Evolutionary conservation across 1,139 yeast species (phyloP).

Genomic region (Meyerozyma smithsonii): DNA sequence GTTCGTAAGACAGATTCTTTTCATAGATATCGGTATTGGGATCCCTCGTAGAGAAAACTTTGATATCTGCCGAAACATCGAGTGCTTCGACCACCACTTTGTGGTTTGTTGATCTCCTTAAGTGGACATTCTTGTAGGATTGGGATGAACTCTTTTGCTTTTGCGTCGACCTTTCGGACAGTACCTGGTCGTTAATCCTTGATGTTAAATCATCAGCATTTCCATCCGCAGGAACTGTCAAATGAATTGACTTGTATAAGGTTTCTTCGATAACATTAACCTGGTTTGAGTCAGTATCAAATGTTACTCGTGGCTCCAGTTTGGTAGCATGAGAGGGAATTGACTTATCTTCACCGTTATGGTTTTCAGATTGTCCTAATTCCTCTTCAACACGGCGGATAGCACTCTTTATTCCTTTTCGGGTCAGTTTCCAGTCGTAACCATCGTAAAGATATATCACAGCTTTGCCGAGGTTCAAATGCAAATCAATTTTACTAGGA

Average conservation of each 20-base stretch:
- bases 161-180: conserved; percentile 18
- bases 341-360: neutral
- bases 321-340: neutral
- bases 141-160: conserved; percentile 9
- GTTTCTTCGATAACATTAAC: conserved; percentile 51
- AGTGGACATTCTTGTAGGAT: conserved; percentile 41
- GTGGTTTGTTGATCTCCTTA: conserved; percentile 61
- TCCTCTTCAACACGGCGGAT: conserved; percentile 53
- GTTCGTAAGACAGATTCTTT: conserved; percentile 29
- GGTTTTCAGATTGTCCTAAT: neutral
- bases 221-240: conserved; percentile 52
- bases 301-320: neutral
- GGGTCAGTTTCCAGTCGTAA: conserved; percentile 83
- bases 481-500: conserved; percentile 27
- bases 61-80: conserved; percentile 45
- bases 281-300: neutral
- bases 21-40: conserved; percentile 31
- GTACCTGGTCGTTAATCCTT: conserved; percentile 46
- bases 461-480: conserved; percentile 33
- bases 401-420: conserved; percentile 59
- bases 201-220: conserved; percentile 45
- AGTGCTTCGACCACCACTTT: conserved; percentile 58
- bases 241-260: conserved; percentile 68
- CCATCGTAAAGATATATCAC: conserved; percentile 76
- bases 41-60: conserved; percentile 44